Conservation (phyloP, 1,284 basidiomycete species). For the Boletus austroedulis region DNA sequence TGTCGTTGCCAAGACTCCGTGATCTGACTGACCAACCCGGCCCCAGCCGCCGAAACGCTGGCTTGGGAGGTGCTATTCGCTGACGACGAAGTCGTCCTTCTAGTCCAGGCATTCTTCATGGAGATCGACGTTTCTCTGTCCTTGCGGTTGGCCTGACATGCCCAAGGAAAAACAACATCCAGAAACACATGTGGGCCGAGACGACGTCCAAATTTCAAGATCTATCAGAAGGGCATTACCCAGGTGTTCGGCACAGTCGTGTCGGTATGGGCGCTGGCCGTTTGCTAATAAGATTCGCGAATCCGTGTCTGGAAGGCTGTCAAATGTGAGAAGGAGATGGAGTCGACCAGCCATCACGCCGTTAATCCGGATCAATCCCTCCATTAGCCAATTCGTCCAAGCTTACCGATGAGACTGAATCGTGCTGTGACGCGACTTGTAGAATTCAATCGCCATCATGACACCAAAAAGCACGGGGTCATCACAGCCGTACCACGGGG, state of each 20-base stretch:
- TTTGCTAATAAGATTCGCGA: neutral
- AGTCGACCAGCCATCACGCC: neutral
- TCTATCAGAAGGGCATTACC: neutral
- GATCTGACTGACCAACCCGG: neutral
- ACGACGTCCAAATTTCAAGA: no score
- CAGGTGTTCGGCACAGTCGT: neutral
- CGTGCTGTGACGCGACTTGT: no score
- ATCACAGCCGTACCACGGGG: no score
- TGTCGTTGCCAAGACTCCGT: no score
- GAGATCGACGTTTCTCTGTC: neutral
- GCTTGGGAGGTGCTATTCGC: neutral
- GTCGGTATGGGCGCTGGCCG: neutral
- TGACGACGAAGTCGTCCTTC: neutral
- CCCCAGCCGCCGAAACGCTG: neutral
- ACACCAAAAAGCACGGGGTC: no score
- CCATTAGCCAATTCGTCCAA: no score
- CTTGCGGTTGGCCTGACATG: neutral
- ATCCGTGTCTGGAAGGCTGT: neutral
- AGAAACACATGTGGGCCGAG: neutral
- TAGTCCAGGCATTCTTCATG: neutral
- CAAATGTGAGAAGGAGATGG: neutral
- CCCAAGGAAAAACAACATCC: neutral
- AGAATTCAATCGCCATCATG: no score
- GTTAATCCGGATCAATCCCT: no score
- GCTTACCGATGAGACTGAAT: no score